Conservation (phyloP, 139 green algal genomes). For the Haematococcus sp. region DNA sequence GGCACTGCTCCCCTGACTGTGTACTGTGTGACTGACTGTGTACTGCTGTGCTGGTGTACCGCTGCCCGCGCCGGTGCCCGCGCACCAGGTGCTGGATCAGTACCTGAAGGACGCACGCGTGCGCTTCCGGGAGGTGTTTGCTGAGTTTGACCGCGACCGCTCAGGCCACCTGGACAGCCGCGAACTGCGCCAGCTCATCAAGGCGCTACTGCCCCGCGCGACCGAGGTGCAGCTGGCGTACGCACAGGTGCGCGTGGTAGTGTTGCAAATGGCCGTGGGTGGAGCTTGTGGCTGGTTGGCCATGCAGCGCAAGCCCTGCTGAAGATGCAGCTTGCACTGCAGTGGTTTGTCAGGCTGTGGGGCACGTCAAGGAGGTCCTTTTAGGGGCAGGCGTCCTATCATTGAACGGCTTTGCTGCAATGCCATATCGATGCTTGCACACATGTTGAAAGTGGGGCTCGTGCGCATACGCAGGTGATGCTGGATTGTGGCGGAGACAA, state of each 20-base stretch:
- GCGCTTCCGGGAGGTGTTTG: constrained; percentile 28
- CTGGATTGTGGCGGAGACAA: constrained; percentile 28
- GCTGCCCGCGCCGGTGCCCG: too few relatives aligned
- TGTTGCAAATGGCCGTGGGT: not conserved
- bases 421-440: too few relatives aligned
- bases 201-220: constrained; percentile 25
- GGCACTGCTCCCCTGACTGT: too few relatives aligned
- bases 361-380: too few relatives aligned
- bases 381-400: too few relatives aligned
- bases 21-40: too few relatives aligned
- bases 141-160: constrained; percentile 28
- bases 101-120: constrained; percentile 24
- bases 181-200: constrained; percentile 28
- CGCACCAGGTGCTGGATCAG: constrained; percentile 18
- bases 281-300: not conserved
- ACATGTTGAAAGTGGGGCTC: too few relatives aligned
- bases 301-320: not conserved
- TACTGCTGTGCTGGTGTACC: too few relatives aligned
- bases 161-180: constrained; percentile 31
- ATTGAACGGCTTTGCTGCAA: too few relatives aligned
- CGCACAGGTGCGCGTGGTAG: constrained; percentile 9
- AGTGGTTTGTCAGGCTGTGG: too few relatives aligned
- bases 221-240: constrained; percentile 27
- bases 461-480: constrained; percentile 20
- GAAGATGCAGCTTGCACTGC: not conserved